Evolutionary conservation across 805 yeast genomes (phyloP).

Genomic region (Jamesozyma lodderae): DNA sequence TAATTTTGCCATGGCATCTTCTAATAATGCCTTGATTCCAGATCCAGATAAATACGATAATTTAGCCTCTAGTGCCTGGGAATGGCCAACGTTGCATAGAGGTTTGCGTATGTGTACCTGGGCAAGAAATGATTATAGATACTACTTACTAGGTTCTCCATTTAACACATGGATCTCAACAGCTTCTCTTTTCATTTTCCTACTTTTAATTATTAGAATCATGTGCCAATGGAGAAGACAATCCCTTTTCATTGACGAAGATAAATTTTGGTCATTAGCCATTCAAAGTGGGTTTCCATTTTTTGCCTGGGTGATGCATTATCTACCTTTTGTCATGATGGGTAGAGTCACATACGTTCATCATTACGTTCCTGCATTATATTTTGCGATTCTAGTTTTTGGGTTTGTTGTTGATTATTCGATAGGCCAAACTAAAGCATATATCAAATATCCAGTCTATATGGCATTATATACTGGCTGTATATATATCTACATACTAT

Average conservation of each 20-base stretch:
- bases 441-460: constrained; percentile 33
- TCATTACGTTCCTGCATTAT: constrained; percentile 91
- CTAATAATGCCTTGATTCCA: constrained; percentile 74
- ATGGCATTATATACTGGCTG: constrained; percentile 37
- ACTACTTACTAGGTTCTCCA: constrained; percentile 68
- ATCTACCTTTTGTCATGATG: constrained; percentile 82
- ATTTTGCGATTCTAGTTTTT: constrained; percentile 76
- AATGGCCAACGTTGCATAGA: constrained; percentile 74
- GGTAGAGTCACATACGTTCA: constrained; percentile 95
- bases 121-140: constrained; percentile 51
- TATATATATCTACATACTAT: constrained; percentile 48
- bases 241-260: constrained; percentile 35
- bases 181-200: constrained; percentile 45
- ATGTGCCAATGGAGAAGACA: constrained; percentile 64
- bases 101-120: constrained; percentile 75
- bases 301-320: constrained; percentile 85
- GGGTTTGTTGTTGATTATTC: constrained; percentile 27
- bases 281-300: constrained; percentile 78
- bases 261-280: constrained; percentile 34
- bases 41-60: constrained; percentile 67
- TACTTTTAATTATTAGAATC: constrained; percentile 34
- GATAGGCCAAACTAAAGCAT: constrained; percentile 16
- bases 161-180: constrained; percentile 72
- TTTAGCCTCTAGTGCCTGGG: constrained; percentile 70
- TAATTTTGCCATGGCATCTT: constrained; percentile 81